These are phyloP conservation scores for Backusella mclennaniae DNA, from an alignment of 192 early-diverging fungal genomes.

Conservation along the genomic window DNA sequence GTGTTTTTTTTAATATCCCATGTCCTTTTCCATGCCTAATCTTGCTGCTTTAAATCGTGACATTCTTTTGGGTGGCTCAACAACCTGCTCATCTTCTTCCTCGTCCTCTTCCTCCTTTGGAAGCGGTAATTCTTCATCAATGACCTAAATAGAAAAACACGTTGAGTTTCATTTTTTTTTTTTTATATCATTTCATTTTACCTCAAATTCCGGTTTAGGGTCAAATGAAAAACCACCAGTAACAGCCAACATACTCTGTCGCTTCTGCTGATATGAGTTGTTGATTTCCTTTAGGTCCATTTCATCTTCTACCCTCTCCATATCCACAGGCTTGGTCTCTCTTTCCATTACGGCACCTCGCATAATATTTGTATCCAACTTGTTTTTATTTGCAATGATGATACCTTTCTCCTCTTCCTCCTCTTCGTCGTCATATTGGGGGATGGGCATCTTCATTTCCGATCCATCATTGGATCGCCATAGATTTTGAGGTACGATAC, in stretches of 20 bases:
- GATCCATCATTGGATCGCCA: constrained; percentile 1
- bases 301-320: constrained; percentile 48
- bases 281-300: constrained; percentile 46
- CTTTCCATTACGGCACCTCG: constrained; percentile 45
- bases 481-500: not conserved
- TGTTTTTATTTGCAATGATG: constrained; percentile 16
- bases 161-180: not conserved
- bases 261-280: constrained; percentile 23
- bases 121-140: constrained; percentile 34
- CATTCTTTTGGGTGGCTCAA: constrained; percentile 14
- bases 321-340: constrained; percentile 41
- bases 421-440: constrained; percentile 1
- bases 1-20: not conserved
- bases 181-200: not conserved
- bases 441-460: constrained; percentile 1
- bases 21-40: constrained; percentile 11
- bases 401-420: constrained; percentile 18
- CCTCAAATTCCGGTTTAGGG: constrained; percentile 30
- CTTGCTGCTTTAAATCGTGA: constrained; percentile 32
- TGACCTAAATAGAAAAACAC: not conserved
- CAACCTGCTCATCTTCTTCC: constrained; percentile 11
- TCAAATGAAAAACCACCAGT: constrained; percentile 31
- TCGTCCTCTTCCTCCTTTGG: constrained; percentile 12
- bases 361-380: constrained; percentile 42
- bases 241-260: constrained; percentile 30